phyloP scores from a whole-genome alignment of 495 filamentous ascomycete species.

The Talaromyces wortmannii region DNA sequence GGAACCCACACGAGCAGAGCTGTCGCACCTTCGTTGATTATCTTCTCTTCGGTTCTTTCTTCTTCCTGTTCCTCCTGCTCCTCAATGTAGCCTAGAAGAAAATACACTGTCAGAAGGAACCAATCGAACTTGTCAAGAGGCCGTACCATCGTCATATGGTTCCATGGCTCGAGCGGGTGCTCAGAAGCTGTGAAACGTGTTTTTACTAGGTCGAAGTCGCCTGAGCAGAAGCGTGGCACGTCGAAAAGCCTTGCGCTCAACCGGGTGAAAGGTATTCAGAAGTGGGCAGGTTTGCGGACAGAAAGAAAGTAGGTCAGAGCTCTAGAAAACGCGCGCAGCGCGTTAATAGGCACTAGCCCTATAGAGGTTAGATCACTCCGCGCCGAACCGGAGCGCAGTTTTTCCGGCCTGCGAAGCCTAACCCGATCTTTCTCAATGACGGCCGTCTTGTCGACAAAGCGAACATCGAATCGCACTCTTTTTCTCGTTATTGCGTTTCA shows the following conservation, averaged over 20 bases:
- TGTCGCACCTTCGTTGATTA: conserved; percentile 81
- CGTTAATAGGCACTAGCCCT: conserved; percentile 10
- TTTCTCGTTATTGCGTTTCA: background rate
- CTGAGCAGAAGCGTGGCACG: no score
- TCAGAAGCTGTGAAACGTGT: no score
- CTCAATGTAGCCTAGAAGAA: conserved; percentile 24
- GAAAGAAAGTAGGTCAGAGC: conserved; percentile 8
- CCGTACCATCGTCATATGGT: conserved; percentile 28
- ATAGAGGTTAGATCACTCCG: background rate
- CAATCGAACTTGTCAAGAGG: conserved; percentile 13
- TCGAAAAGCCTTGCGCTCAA: background rate
- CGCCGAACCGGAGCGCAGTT: background rate
- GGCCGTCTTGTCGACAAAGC: background rate
- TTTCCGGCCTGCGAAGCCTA: background rate
- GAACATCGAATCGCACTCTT: background rate
- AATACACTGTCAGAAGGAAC: conserved; percentile 9
- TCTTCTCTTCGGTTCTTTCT: conserved; percentile 69
- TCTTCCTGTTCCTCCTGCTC: conserved; percentile 58
- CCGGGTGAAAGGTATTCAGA: background rate
- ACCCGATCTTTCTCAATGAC: background rate
- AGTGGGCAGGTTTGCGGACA: background rate
- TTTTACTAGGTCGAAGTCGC: no score
- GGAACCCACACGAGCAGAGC: background rate
- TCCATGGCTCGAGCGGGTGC: conserved; percentile 20
- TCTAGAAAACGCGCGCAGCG: conserved; percentile 9